These are phyloP conservation scores for Tulasnella calospora DNA, from an alignment of 768 basidiomycete species.

Conservation along the genomic window DNA sequence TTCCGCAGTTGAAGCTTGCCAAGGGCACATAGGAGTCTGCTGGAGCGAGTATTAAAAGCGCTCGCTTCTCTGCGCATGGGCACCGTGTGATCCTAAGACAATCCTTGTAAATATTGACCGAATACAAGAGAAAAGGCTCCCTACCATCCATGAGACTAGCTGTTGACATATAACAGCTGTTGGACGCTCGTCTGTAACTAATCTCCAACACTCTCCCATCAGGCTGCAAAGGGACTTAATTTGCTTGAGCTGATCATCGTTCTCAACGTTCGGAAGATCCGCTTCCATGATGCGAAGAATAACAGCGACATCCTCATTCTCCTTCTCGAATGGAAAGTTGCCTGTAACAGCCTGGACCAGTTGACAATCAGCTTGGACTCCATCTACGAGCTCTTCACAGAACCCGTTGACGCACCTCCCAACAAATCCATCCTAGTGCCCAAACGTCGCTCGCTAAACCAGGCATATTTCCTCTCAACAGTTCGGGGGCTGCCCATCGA, in stretches of 20 bases:
- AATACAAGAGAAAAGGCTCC: background rate
- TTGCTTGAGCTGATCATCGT: background rate
- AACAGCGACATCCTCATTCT: background rate
- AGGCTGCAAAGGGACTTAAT: background rate
- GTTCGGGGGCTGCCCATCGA: background rate
- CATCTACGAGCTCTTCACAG: background rate
- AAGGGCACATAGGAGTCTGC: background rate
- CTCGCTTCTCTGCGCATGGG: background rate
- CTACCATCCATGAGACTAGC: background rate
- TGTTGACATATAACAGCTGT: background rate
- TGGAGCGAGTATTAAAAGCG: background rate
- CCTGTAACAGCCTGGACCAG: background rate
- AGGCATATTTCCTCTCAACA: background rate
- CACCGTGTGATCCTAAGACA: background rate
- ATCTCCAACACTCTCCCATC: background rate
- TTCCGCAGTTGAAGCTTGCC: background rate
- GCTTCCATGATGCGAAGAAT: background rate
- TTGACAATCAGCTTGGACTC: background rate
- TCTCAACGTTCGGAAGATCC: background rate
- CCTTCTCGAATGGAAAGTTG: background rate
- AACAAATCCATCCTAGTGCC: background rate
- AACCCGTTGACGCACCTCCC: background rate
- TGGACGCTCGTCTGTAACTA: background rate
- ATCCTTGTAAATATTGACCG: background rate
- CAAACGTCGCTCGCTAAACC: background rate